Conservation (phyloP, 2,329 filamentous ascomycete genomes). For the Beauveria bassiana region DNA sequence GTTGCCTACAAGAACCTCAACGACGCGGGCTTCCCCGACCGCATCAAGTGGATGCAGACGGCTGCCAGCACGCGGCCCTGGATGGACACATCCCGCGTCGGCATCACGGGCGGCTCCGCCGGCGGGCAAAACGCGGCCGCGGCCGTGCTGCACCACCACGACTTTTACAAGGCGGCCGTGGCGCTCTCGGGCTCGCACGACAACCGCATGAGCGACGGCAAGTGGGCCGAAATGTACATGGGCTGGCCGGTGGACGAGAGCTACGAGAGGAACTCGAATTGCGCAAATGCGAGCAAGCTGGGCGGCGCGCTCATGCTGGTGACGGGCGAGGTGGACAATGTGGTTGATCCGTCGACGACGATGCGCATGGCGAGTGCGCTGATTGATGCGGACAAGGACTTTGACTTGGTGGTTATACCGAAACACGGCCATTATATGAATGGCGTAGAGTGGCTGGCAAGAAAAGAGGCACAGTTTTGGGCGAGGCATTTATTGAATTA, state of each 20-base stretch:
- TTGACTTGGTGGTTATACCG: background rate
- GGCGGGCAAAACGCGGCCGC: too few relatives aligned
- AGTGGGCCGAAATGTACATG: constrained; percentile 1
- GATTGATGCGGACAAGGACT: background rate
- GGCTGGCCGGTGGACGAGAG: background rate
- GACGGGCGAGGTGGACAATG: constrained; percentile 3
- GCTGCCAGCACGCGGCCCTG: too few relatives aligned
- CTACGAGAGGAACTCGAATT: background rate
- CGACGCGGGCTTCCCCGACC: too few relatives aligned
- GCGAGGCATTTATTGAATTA: too few relatives aligned
- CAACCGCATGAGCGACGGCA: constrained; percentile 1
- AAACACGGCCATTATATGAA: background rate
- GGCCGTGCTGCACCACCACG: too few relatives aligned
- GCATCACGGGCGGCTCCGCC: too few relatives aligned
- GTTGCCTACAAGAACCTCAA: too few relatives aligned
- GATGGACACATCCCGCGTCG: too few relatives aligned
- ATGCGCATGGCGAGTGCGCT: constrained; percentile 1
- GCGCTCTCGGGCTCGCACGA: background rate
- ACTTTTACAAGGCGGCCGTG: too few relatives aligned
- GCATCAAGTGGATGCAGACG: too few relatives aligned
- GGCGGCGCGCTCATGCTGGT: background rate
- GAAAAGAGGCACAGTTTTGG: too few relatives aligned
- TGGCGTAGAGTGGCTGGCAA: background rate
- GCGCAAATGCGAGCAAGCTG: background rate
- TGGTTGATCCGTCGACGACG: background rate